Evolutionary conservation across 495 filamentous ascomycete species (phyloP).

Genomic region (Tricharina praecox): DNA sequence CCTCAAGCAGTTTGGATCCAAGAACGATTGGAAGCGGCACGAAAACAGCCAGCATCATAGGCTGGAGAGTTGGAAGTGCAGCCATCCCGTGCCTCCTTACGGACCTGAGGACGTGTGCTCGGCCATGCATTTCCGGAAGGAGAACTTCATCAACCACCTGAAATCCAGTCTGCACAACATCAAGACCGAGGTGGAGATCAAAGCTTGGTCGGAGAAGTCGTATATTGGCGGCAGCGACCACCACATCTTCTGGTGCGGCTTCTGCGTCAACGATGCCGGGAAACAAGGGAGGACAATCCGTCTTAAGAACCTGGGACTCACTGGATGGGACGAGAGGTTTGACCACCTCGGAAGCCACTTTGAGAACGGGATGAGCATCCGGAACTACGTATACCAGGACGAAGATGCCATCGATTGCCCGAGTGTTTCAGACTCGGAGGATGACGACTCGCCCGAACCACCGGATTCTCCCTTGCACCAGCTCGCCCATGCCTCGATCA

Average conservation of each 20-base stretch:
- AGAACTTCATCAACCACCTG: slow-evolving; percentile 45
- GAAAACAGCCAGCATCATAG: slow-evolving; percentile 76
- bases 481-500: background rate
- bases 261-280: slow-evolving; percentile 37
- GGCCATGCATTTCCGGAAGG: slow-evolving; percentile 43
- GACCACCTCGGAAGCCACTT: slow-evolving; percentile 82
- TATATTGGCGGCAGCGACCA: slow-evolving; percentile 56
- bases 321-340: slow-evolving; percentile 51
- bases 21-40: slow-evolving; percentile 94
- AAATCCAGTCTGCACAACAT: slow-evolving; percentile 32
- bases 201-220: slow-evolving; percentile 27
- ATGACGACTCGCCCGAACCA: background rate
- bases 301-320: slow-evolving; percentile 30
- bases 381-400: slow-evolving; percentile 13
- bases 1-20: slow-evolving; percentile 68
- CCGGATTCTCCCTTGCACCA: background rate
- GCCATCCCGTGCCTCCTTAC: slow-evolving; percentile 24
- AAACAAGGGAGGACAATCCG: slow-evolving; percentile 27
- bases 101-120: slow-evolving; percentile 32
- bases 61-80: slow-evolving; percentile 63
- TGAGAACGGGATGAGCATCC: slow-evolving; percentile 29
- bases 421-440: background rate
- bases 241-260: slow-evolving; percentile 75
- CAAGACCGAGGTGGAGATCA: slow-evolving; percentile 29
- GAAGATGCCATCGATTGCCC: slow-evolving; percentile 10